A percentile compares a stretch with the other conserved stretches of the same genome.
Evolutionary conservation across 1,284 basidiomycete species (phyloP).

Genomic region (Marasmius oreades): DNA sequence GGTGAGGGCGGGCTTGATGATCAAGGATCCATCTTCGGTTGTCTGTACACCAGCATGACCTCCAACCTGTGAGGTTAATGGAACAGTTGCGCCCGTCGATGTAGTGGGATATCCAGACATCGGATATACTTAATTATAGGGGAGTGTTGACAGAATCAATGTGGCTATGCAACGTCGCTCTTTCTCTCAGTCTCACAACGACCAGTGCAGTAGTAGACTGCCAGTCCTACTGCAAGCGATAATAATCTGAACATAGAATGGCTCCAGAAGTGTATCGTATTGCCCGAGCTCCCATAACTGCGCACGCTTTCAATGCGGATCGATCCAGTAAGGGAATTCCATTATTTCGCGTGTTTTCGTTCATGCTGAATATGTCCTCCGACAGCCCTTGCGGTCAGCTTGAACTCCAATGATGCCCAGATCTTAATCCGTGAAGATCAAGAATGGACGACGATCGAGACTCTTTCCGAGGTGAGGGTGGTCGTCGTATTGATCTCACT

Average conservation of each 20-base stretch:
- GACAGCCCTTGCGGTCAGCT: slow-evolving; percentile 88
- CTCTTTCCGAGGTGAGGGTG: slow-evolving; percentile 76
- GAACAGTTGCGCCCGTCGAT: slow-evolving; percentile 1
- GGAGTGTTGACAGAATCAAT: slow-evolving; percentile 8
- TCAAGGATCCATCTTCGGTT: slow-evolving; percentile 71
- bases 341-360: slow-evolving; percentile 5
- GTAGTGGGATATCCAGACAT: background rate
- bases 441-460: slow-evolving; percentile 79
- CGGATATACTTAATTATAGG: background rate
- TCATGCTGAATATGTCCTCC: slow-evolving; percentile 9
- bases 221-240: slow-evolving; percentile 61
- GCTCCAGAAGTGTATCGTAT: slow-evolving; percentile 79
- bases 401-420: slow-evolving; percentile 88
- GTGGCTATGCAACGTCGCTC: background rate
- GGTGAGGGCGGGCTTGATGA: slow-evolving; percentile 81
- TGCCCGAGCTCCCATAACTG: slow-evolving; percentile 81
- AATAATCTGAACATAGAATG: slow-evolving; percentile 44
- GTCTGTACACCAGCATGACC: slow-evolving; percentile 81
- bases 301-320: slow-evolving; percentile 91
- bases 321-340: slow-evolving; percentile 65
- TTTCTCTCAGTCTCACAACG: background rate
- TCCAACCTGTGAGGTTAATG: slow-evolving; percentile 69
- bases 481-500: background rate
- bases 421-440: slow-evolving; percentile 70
- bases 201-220: slow-evolving; percentile 68